phyloP scores from a whole-genome alignment of 1,284 basidiomycete genomes.

The Leccinum pachyderme region DNA sequence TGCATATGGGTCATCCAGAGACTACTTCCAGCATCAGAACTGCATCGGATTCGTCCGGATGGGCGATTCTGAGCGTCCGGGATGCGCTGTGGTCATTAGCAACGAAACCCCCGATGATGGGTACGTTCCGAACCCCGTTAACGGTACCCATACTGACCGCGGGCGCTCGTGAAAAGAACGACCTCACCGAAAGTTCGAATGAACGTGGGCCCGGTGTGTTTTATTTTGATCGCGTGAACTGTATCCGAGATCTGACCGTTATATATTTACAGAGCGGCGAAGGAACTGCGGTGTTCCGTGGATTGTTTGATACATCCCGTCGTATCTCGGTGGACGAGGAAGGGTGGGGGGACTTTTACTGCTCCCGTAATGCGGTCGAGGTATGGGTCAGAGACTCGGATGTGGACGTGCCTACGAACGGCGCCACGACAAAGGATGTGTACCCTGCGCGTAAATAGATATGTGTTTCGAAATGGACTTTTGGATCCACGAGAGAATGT shows the following conservation, averaged over 20 bases:
- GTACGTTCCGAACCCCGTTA: conserved; percentile 12
- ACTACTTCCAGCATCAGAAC: conserved; percentile 57
- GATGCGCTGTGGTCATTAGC: conserved; percentile 70
- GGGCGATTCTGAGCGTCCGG: conserved; percentile 49
- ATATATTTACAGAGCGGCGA: conserved; percentile 30
- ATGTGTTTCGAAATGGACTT: not conserved
- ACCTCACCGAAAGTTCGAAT: conserved; percentile 51
- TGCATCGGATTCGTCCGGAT: conserved; percentile 73
- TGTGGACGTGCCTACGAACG: not conserved
- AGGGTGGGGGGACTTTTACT: conserved; percentile 63
- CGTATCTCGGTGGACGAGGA: conserved; percentile 42
- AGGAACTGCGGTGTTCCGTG: conserved; percentile 37
- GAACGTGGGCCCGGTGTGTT: conserved; percentile 59
- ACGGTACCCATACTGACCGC: conserved; percentile 13
- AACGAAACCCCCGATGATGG: conserved; percentile 38
- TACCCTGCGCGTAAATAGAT: not conserved
- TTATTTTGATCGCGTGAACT: not conserved
- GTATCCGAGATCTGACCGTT: not conserved
- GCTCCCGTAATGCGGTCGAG: conserved; percentile 48
- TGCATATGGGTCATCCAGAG: conserved; percentile 60
- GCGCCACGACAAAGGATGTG: not conserved
- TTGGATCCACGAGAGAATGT: too few species aligned
- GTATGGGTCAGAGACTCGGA: conserved; percentile 48
- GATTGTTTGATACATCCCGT: conserved; percentile 46
- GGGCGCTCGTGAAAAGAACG: conserved; percentile 10